Evolutionary conservation across 495 filamentous ascomycete species (phyloP).

Genomic region (Apodospora peruviana): DNA sequence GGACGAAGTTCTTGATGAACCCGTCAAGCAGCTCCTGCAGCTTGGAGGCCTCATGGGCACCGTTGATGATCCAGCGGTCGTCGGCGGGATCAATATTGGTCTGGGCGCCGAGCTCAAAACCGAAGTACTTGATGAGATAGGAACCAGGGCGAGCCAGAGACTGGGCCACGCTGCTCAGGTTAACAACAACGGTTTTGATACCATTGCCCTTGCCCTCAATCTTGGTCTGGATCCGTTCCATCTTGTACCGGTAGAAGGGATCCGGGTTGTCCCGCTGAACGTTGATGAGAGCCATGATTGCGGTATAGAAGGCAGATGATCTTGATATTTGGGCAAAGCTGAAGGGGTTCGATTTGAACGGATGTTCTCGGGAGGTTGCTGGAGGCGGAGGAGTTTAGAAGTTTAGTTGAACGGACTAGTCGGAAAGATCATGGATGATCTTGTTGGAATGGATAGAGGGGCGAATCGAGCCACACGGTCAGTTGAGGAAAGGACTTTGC

Average conservation of each 20-base stretch:
- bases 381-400: conserved; percentile 1
- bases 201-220: conserved; percentile 99
- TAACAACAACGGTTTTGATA: conserved; percentile 96
- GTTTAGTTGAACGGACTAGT: conserved; percentile 23
- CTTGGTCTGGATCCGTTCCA: conserved; percentile 97
- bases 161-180: conserved; percentile 88
- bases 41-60: conserved; percentile 90
- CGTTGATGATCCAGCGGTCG: conserved; percentile 99
- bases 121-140: conserved; percentile 99
- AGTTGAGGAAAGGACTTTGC: conserved; percentile 41
- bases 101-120: conserved; percentile 96
- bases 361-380: background rate
- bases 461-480: conserved; percentile 35
- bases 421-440: conserved; percentile 9
- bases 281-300: conserved; percentile 69
- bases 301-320: conserved; percentile 29
- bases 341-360: background rate
- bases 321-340: background rate
- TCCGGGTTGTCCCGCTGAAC: conserved; percentile 98
- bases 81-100: conserved; percentile 95
- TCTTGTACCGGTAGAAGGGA: conserved; percentile 99
- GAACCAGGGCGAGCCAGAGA: conserved; percentile 87
- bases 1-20: conserved; percentile 96
- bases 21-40: conserved; percentile 97
- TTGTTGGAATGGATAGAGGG: conserved; percentile 15